Evolutionary conservation across 768 basidiomycete species (phyloP).

Genomic region (Podaxis sp.): DNA sequence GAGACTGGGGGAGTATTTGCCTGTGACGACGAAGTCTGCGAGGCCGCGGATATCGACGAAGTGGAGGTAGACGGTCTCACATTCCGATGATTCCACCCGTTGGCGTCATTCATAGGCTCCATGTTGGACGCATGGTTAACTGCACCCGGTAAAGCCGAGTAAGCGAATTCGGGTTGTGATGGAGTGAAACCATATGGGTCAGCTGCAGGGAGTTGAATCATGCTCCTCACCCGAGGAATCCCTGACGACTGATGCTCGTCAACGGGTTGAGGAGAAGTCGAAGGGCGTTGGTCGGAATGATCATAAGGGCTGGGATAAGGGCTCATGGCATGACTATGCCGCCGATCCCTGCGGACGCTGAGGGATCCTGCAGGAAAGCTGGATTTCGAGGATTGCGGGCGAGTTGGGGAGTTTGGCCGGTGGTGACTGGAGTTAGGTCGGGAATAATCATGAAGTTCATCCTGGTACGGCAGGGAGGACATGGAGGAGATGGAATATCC

Average conservation of each 20-base stretch:
- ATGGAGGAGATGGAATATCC: slow-evolving; percentile 87
- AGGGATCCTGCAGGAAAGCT: slow-evolving; percentile 53
- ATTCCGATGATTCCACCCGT: slow-evolving; percentile 50
- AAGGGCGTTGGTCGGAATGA: slow-evolving; percentile 62
- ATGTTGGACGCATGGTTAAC: slow-evolving; percentile 45
- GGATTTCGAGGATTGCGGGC: slow-evolving; percentile 69
- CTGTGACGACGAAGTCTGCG: slow-evolving; percentile 75
- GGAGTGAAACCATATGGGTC: slow-evolving; percentile 66
- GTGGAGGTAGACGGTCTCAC: slow-evolving; percentile 76
- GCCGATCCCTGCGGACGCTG: slow-evolving; percentile 69
- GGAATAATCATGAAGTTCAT: slow-evolving; percentile 61
- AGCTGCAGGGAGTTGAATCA: slow-evolving; percentile 78
- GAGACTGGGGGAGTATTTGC: slow-evolving; percentile 80
- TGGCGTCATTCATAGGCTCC: slow-evolving; percentile 45
- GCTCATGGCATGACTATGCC: slow-evolving; percentile 86
- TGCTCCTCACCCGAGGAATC: slow-evolving; percentile 77
- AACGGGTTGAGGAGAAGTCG: slow-evolving; percentile 69
- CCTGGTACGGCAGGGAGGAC: slow-evolving; percentile 72
- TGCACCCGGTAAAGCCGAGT: slow-evolving; percentile 55
- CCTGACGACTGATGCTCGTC: slow-evolving; percentile 48
- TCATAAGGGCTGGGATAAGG: slow-evolving; percentile 86
- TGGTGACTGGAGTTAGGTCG: slow-evolving; percentile 77
- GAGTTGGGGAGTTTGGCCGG: slow-evolving; percentile 65
- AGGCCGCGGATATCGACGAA: slow-evolving; percentile 74
- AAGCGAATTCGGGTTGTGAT: slow-evolving; percentile 80